These are phyloP conservation scores for Calocybe gangraenosa DNA, from an alignment of 768 basidiomycete genomes.

Conservation along the genomic window DNA sequence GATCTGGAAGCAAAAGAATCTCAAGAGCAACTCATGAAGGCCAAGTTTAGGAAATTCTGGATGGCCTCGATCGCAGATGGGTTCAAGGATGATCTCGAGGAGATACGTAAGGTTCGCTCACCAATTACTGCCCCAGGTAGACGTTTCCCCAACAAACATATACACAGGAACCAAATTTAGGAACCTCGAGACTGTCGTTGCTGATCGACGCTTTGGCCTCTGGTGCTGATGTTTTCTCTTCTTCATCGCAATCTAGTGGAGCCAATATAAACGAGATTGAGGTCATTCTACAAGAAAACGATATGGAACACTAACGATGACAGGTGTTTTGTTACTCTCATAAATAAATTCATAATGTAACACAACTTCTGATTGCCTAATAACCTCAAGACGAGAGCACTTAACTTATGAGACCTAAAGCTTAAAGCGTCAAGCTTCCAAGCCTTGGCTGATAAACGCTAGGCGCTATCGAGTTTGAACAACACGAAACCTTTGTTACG, in stretches of 20 bases:
- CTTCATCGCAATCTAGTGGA: slow-evolving; percentile 27
- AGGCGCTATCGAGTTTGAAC: no score
- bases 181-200: slow-evolving; percentile 60
- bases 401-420: no score
- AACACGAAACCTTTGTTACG: neutral
- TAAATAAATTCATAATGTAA: no score
- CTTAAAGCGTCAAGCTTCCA: no score
- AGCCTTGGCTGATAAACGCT: no score
- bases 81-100: slow-evolving; percentile 80
- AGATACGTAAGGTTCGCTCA: slow-evolving; percentile 66
- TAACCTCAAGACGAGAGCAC: no score
- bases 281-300: slow-evolving; percentile 49
- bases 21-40: slow-evolving; percentile 52
- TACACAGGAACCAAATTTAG: slow-evolving; percentile 58
- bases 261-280: slow-evolving; percentile 64
- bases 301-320: neutral
- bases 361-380: no score
- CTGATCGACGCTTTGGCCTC: slow-evolving; percentile 82
- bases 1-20: slow-evolving; percentile 22
- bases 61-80: slow-evolving; percentile 80
- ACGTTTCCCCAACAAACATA: neutral
- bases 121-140: neutral
- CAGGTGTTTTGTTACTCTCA: neutral
- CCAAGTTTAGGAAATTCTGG: slow-evolving; percentile 80
- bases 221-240: slow-evolving; percentile 68